Evolutionary conservation across 192 early-diverging fungal genomes (phyloP).

Genomic region (Coemansia sp.): DNA sequence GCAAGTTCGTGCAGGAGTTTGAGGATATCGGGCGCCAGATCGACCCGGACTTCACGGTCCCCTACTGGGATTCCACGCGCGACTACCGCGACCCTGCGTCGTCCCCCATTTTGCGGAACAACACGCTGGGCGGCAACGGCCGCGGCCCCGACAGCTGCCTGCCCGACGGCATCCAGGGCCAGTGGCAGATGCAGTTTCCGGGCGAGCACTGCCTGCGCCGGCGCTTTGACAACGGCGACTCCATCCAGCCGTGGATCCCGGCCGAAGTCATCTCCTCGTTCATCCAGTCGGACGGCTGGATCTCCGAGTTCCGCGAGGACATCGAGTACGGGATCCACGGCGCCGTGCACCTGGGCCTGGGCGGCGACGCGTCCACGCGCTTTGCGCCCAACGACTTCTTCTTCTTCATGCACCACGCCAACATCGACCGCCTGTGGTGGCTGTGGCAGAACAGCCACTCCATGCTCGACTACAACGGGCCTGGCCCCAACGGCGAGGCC

Average conservation of each 20-base stretch:
- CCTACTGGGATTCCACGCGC: conserved; percentile 48
- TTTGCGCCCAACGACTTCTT: conserved; percentile 58
- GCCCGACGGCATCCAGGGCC: conserved; percentile 30
- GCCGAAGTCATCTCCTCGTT: conserved; percentile 44
- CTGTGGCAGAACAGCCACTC: conserved; percentile 52
- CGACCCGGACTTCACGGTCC: conserved; percentile 36
- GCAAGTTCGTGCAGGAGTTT: conserved; percentile 51
- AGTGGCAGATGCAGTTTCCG: conserved; percentile 26
- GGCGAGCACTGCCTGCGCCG: conserved; percentile 34
- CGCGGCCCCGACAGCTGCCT: conserved; percentile 24
- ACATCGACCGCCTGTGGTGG: conserved; percentile 60
- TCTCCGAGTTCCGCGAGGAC: conserved; percentile 43
- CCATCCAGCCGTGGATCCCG: conserved; percentile 36
- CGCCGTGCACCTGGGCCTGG: conserved; percentile 43
- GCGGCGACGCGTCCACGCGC: conserved; percentile 49
- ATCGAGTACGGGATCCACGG: conserved; percentile 54
- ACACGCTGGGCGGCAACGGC: conserved; percentile 38
- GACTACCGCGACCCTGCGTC: conserved; percentile 31
- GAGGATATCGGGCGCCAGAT: conserved; percentile 38
- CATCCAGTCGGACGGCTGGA: conserved; percentile 24
- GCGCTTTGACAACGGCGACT: conserved; percentile 22
- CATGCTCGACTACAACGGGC: conserved; percentile 32
- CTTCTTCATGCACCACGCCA: conserved; percentile 66
- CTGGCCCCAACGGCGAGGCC: conserved; percentile 29
- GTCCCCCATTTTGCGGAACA: conserved; percentile 26